Evolutionary conservation across 2,329 filamentous ascomycete genomes (phyloP), one percentile per base, ranked within the genome.

Genomic region (Alternaria solani): DNA sequence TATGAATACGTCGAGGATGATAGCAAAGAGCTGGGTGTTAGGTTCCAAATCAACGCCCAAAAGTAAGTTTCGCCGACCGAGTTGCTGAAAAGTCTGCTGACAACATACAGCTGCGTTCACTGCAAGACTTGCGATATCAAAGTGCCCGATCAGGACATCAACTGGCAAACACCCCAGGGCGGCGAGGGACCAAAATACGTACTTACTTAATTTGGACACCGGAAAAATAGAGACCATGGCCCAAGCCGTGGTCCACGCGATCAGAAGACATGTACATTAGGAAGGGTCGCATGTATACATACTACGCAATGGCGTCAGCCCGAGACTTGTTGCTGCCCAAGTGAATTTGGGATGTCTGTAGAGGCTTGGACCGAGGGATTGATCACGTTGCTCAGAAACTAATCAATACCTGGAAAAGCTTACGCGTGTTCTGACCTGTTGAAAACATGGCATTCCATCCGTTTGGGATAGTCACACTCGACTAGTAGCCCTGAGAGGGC

Each of bases 41-140:
- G 94, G 59, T 99, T 99, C 83, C 94, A 98, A 82, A 99, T 99
- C 77, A 98, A 98, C 75, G 83, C 94, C 49, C 94, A 98, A 79
- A 98, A 97, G 93, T 96, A 85, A 88, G 92, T 88, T 18, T 16
- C 7, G 16, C 43, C 23, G 26, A n/a, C 12, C 7, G 7, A 14
- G 42, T 51, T 38, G 16, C 7, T 18, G 20, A 16, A 41, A 30
- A 49, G 18, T 47, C 62, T 20, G 42, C 73, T 81, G 74, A 77
- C 75, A 4, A 11, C 8, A 41, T 18, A 23, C 41, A 97, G 94
- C 81, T 99, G 95, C 79, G 96, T 99, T 67, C 95, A 99, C 81
- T 99, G 95, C 86, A 99, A 99, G 86, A 99, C 95, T 14, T 99
- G 95, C 79, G 95, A 99, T 80, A 99, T 99, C 83, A 99, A 99